These are phyloP conservation scores for Daldinia concentrica DNA, from an alignment of 495 filamentous ascomycete genomes.

Conservation along the genomic window DNA sequence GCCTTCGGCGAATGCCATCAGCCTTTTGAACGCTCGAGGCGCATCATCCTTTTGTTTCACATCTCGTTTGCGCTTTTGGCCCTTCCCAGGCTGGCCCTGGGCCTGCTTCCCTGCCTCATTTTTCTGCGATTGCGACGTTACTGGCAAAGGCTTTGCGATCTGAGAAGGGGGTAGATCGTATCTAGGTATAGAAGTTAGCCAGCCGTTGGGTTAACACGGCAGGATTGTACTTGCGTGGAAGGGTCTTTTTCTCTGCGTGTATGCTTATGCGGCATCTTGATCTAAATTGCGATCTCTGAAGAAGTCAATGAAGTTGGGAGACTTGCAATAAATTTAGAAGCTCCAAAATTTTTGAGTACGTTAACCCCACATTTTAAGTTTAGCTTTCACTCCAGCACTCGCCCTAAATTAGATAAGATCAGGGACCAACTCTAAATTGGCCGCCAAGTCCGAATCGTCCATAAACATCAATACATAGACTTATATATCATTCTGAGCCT, in stretches of 20 bases:
- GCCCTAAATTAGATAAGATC: background rate
- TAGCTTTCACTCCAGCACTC: background rate
- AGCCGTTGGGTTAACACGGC: constrained; percentile 22
- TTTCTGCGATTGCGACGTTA: constrained; percentile 51
- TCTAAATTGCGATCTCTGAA: background rate
- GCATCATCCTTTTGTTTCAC: constrained; percentile 73
- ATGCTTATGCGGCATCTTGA: constrained; percentile 85
- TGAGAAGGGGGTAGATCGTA: constrained; percentile 80
- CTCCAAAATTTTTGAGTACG: constrained; percentile 15
- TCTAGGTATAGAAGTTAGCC: constrained; percentile 52
- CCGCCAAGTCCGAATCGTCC: constrained; percentile 6
- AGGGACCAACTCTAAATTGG: background rate
- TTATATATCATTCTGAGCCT: background rate
- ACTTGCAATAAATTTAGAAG: background rate
- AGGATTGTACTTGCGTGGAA: constrained; percentile 47
- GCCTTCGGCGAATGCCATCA: constrained; percentile 75
- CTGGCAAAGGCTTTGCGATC: constrained; percentile 75
- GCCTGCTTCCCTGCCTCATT: constrained; percentile 40
- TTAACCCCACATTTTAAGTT: constrained; percentile 18
- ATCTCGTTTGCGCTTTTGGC: constrained; percentile 61
- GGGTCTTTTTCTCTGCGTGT: constrained; percentile 66
- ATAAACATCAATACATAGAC: background rate
- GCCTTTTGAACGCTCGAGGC: constrained; percentile 81
- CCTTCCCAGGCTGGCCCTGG: constrained; percentile 44
- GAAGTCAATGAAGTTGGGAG: background rate